Percentiles rank a stretch among this genome's conserved stretches.
Evolutionary conservation across 306 rosid species (phyloP).

Genomic region (Luffa acutangula): DNA sequence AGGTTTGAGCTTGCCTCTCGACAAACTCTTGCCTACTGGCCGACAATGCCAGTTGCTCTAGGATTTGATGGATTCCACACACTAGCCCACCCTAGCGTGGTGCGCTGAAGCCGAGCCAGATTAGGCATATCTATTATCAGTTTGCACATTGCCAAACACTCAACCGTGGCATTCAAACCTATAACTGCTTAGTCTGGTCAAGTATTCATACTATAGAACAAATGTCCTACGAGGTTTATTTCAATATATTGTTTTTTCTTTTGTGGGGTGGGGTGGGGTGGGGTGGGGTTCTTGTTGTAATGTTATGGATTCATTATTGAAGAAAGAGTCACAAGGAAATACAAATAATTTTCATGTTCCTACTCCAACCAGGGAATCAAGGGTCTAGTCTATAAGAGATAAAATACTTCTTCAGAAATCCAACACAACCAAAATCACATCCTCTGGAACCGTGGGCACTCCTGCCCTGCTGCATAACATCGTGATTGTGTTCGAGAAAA

Average conservation of each 20-base stretch:
- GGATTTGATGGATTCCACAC: too few species aligned
- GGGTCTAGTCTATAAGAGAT: background rate
- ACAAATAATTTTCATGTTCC: background rate
- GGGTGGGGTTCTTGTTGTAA: background rate
- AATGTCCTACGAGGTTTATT: background rate
- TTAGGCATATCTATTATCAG: too few species aligned
- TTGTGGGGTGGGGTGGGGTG: background rate
- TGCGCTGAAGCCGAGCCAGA: too few species aligned
- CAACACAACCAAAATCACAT: background rate
- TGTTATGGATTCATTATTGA: background rate
- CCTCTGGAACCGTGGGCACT: too few species aligned
- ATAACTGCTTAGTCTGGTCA: background rate
- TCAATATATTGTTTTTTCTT: background rate
- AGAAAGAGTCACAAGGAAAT: background rate
- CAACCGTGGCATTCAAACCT: conserved; percentile 32
- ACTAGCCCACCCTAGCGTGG: too few species aligned
- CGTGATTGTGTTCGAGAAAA: too few species aligned
- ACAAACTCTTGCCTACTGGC: too few species aligned
- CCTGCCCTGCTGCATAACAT: too few species aligned
- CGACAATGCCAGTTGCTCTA: too few species aligned
- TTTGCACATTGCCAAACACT: conserved; percentile 65
- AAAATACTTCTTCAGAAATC: background rate
- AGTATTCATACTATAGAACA: background rate
- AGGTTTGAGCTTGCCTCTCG: too few species aligned
- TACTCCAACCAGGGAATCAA: background rate